These are phyloP conservation scores for Penicillium glabrum DNA, from an alignment of 2,329 filamentous ascomycete genomes.

Conservation along the genomic window DNA sequence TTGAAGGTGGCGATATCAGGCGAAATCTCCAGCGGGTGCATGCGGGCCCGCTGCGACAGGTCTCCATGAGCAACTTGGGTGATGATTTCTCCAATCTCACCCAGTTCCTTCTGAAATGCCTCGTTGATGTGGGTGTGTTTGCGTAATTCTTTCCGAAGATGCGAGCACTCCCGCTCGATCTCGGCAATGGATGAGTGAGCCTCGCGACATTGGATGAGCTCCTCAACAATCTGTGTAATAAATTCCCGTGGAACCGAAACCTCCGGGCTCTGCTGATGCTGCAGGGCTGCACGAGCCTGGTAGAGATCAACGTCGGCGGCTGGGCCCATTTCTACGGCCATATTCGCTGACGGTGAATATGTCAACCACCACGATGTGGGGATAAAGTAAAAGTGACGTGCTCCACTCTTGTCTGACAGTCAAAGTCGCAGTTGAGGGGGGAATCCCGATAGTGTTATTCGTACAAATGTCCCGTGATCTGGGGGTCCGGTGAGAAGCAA, in stretches of 20 bases:
- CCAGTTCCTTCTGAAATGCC: slow-evolving; percentile 27
- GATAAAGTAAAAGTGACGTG: neutral
- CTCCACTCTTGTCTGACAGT: neutral
- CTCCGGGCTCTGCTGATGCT: slow-evolving; percentile 21
- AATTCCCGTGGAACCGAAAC: slow-evolving; percentile 24
- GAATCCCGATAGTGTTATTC: neutral
- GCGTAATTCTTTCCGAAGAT: slow-evolving; percentile 23
- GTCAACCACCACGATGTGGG: neutral
- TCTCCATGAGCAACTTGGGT: slow-evolving; percentile 28
- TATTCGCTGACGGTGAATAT: slow-evolving; percentile 4
- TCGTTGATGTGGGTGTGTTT: slow-evolving; percentile 28
- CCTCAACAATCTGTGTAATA: slow-evolving; percentile 23
- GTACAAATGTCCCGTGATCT: neutral
- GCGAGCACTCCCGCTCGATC: slow-evolving; percentile 21
- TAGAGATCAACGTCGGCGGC: slow-evolving; percentile 21
- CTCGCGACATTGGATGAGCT: slow-evolving; percentile 24
- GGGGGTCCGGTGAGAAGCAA: neutral
- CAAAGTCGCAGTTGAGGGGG: neutral
- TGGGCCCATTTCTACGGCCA: slow-evolving; percentile 20
- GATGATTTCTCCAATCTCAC: slow-evolving; percentile 29
- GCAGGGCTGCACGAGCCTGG: slow-evolving; percentile 24
- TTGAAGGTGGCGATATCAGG: slow-evolving; percentile 47
- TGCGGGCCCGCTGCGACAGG: slow-evolving; percentile 21
- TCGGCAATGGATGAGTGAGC: slow-evolving; percentile 19
- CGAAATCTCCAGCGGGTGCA: slow-evolving; percentile 26